These are phyloP conservation scores for Mycena filopes DNA, from an alignment of 768 basidiomycete species.

Conservation along the genomic window DNA sequence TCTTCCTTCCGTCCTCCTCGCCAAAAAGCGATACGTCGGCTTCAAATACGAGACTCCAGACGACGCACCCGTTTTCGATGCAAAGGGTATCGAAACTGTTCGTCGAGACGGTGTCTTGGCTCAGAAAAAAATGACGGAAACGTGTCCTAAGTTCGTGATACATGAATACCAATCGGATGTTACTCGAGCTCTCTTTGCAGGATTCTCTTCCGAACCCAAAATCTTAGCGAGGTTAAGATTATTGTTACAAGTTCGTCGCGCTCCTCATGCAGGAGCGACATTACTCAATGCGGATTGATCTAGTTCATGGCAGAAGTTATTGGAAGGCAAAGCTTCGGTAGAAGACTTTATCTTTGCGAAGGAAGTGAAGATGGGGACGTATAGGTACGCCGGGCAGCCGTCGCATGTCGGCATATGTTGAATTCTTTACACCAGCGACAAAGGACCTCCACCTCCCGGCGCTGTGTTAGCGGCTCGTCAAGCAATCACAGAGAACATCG, in stretches of 20 bases:
- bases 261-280: not conserved
- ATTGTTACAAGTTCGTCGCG: constrained; percentile 61
- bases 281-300: not conserved
- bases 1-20: constrained; percentile 92
- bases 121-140: constrained; percentile 93
- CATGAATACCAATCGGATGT: not conserved
- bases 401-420: not conserved
- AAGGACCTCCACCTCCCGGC: constrained; percentile 90
- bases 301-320: constrained; percentile 82
- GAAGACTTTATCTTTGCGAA: constrained; percentile 97
- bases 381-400: constrained; percentile 65
- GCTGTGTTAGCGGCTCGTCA: constrained; percentile 85
- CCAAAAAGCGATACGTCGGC: constrained; percentile 98
- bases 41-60: constrained; percentile 92
- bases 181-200: constrained; percentile 51
- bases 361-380: constrained; percentile 92
- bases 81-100: constrained; percentile 98
- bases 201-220: constrained; percentile 89
- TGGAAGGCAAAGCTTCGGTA: constrained; percentile 83
- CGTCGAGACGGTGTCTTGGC: constrained; percentile 92
- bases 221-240: constrained; percentile 90
- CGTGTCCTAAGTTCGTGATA: constrained; percentile 78
- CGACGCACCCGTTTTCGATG: constrained; percentile 90
- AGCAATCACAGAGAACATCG: constrained; percentile 79
- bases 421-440: constrained; percentile 64